Conservation (phyloP, 2,329 filamentous ascomycete species). For the Ophiostoma tasmaniense region DNA sequence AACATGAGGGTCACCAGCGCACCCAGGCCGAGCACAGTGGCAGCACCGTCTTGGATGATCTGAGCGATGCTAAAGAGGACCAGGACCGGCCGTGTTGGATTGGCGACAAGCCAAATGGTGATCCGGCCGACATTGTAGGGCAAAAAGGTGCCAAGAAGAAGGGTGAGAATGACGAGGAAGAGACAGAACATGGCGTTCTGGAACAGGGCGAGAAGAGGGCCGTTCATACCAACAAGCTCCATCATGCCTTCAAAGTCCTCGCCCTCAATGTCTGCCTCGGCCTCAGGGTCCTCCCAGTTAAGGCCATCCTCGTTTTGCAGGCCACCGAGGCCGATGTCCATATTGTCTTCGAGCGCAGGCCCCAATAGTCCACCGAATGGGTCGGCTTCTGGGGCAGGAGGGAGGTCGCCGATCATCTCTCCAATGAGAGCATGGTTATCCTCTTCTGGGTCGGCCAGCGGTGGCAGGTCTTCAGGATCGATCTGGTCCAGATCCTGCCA, state of each 20-base stretch:
- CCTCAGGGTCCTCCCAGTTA: constrained; percentile 45
- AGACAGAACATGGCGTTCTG: constrained; percentile 95
- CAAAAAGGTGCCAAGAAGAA: constrained; percentile 77
- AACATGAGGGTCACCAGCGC: constrained; percentile 32
- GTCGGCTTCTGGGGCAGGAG: constrained; percentile 4
- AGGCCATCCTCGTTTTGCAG: background rate
- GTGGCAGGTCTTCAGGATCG: constrained; percentile 42
- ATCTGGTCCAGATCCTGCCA: constrained; percentile 48
- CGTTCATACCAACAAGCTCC: constrained; percentile 93
- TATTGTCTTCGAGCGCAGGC: constrained; percentile 33
- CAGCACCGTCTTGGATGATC: constrained; percentile 64
- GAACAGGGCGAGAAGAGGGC: constrained; percentile 77
- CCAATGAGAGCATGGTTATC: constrained; percentile 25
- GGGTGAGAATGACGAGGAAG: constrained; percentile 77
- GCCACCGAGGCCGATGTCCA: constrained; percentile 42
- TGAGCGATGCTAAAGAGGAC: constrained; percentile 68
- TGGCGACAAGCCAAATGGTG: constrained; percentile 68
- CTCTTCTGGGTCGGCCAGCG: constrained; percentile 30
- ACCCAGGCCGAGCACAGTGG: constrained; percentile 54
- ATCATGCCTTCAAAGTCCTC: constrained; percentile 95
- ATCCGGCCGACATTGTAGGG: constrained; percentile 89
- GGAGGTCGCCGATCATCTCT: constrained; percentile 27
- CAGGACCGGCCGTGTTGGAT: constrained; percentile 68
- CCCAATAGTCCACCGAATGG: background rate
- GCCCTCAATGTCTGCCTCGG: constrained; percentile 69